Evolutionary conservation across 176 grass and related monocot species (phyloP).

Genomic region (Coix lacrymajobi): DNA sequence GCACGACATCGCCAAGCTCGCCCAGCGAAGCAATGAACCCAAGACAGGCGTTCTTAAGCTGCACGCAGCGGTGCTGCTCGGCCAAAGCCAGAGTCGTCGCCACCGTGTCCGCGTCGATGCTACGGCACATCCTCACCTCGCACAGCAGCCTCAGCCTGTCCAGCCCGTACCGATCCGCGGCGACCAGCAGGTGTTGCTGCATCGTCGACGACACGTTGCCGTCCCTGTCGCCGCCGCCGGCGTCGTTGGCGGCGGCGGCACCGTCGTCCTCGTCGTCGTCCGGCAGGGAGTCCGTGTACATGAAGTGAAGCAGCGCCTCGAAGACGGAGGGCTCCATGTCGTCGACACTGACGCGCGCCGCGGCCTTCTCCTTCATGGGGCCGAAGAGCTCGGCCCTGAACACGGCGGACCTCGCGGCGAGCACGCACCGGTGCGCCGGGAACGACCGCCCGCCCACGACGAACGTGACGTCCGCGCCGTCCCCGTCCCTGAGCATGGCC

Average conservation of each 20-base stretch:
- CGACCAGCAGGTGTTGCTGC: background rate
- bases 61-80: no score
- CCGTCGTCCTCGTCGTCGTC: background rate
- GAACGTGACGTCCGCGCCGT: constrained; percentile 7
- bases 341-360: background rate
- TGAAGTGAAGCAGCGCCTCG: background rate
- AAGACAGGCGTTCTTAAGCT: no score
- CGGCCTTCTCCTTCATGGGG: background rate
- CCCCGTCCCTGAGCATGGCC: background rate
- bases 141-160: background rate
- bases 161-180: background rate
- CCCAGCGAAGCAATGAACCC: no score
- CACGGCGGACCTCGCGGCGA: constrained; percentile 26
- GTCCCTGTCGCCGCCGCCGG: background rate
- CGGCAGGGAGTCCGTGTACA: background rate
- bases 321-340: constrained; percentile 7
- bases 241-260: no score
- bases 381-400: constrained; percentile 25
- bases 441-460: background rate
- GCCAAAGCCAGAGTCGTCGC: background rate
- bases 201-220: background rate
- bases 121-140: background rate
- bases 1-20: no score
- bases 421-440: constrained; percentile 19
- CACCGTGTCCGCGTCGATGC: background rate